Percentiles rank a stretch among this genome's conserved stretches.
Evolutionary conservation across 139 green algal genomes (phyloP).

Genomic region (Eudorina sp.): DNA sequence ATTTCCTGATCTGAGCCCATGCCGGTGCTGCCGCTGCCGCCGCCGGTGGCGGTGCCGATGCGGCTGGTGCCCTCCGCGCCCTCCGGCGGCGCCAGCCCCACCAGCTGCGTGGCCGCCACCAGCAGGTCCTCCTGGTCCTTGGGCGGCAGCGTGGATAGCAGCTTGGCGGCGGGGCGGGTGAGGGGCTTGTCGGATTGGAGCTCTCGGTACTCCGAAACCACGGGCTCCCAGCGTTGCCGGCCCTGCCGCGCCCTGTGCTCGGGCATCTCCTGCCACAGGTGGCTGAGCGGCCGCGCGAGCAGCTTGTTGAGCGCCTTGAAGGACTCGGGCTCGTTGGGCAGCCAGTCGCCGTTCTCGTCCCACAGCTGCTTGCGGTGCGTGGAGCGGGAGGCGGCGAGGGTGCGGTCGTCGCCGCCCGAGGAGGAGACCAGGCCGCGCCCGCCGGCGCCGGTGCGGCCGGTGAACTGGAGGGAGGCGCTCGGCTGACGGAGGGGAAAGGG

Average conservation of each 20-base stretch:
- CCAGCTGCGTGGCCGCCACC: conserved; percentile 55
- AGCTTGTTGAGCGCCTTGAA: conserved; percentile 60
- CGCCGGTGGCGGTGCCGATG: not conserved
- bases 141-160: conserved; percentile 67
- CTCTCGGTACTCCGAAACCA: conserved; percentile 74
- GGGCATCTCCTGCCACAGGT: conserved; percentile 76
- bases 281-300: conserved; percentile 67
- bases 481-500: not conserved
- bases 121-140: conserved; percentile 54
- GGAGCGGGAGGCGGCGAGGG: not conserved
- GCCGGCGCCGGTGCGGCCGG: not conserved
- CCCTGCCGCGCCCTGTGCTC: conserved; percentile 60
- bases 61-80: not conserved
- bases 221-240: conserved; percentile 67
- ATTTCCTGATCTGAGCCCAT: not conserved
- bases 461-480: not conserved
- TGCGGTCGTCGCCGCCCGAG: conserved; percentile 23
- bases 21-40: not conserved
- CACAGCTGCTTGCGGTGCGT: conserved; percentile 58
- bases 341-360: conserved; percentile 72
- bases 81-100: conserved; percentile 10
- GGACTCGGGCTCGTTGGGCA: conserved; percentile 65
- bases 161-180: conserved; percentile 58
- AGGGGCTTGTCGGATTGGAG: conserved; percentile 10
- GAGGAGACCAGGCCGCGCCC: not conserved